Base-by-base conservation (phyloP, 768 basidiomycete genomes). In the Termitomyces sp. region DNA sequence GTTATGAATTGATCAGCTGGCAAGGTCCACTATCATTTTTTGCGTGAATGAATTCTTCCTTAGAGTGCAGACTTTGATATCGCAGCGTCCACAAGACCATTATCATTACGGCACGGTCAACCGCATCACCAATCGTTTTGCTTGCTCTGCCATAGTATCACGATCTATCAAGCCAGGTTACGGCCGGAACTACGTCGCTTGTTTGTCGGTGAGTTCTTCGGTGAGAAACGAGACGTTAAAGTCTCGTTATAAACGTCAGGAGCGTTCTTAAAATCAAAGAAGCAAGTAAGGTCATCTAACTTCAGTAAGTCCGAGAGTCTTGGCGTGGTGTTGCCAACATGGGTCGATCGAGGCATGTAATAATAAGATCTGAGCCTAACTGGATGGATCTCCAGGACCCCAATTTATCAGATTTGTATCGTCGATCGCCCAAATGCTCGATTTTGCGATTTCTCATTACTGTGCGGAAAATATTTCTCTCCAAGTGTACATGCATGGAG, bases 231-330 rank as follows among this genome's bases (percentile, higher is more conserved):
- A 57, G 53, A 45, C 36, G 39, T n/a, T 13, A 50, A 45, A 36
- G 27, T 54, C n/a, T 51, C 16, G 1, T 14, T 34, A 20, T 46
- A 57, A 52, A 43, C n/a, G 20, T 24, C 45, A 20, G 45, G 37
- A 4, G 12, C 30, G n/a, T 32, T 44, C 24, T n/a, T 9, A 57
- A 55, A 53, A 46, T 45, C 55, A 68, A 69, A 71, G 66, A 72
- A 69, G 67, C 69, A 65, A 67, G 68, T 67, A 68, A 67, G 68
- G 68, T 65, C 64, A 36, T 36, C 8, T 9, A 24, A 24, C 7
- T 9, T 49, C n/a, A 33, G 27, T 47, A 30, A 48, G 30, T 10
- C 34, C 16, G 20, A 8, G 7, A 50, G 14, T 26, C 34, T 36
- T 18, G 22, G 22, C 34, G 16, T 34, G 48, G 20, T 13, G 22